phyloP scores from a whole-genome alignment of 2,329 filamentous ascomycete species.

The Diaporthe humulicola region DNA sequence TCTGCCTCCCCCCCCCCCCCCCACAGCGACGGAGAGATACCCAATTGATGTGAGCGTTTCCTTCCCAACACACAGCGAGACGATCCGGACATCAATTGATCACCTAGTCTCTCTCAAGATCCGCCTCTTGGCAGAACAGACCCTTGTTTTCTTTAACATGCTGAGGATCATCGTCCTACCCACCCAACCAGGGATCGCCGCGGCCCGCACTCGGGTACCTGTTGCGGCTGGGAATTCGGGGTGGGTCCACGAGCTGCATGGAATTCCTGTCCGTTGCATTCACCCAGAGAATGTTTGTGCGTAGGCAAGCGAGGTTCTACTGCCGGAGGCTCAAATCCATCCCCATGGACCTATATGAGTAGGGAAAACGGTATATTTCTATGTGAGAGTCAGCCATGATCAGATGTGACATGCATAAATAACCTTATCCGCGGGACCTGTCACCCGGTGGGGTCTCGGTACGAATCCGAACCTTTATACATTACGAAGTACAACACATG shows the following conservation, averaged over 20 bases:
- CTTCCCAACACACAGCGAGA: not conserved
- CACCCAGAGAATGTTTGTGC: not conserved
- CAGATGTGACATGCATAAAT: not conserved
- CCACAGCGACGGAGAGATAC: not conserved
- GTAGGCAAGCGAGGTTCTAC: no score
- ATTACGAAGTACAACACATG: not conserved
- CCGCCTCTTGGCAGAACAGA: not conserved
- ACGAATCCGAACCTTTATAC: slow-evolving; percentile 1
- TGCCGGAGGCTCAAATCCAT: not conserved
- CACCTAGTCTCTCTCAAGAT: not conserved
- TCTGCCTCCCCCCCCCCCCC: no score
- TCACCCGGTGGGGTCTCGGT: slow-evolving; percentile 2
- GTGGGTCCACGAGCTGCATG: not conserved
- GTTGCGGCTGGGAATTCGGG: not conserved
- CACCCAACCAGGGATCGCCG: not conserved
- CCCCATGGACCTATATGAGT: fast-evolving
- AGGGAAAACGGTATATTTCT: no score
- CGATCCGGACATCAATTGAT: not conserved
- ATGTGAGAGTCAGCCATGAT: not conserved
- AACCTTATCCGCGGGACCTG: not conserved
- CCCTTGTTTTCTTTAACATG: not conserved
- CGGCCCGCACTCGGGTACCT: not conserved
- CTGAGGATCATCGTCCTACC: not conserved
- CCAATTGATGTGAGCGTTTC: not conserved
- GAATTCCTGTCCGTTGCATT: not conserved